phyloP scores from a whole-genome alignment of 2,329 filamentous ascomycete species.

The Calonectria henricotiae region DNA sequence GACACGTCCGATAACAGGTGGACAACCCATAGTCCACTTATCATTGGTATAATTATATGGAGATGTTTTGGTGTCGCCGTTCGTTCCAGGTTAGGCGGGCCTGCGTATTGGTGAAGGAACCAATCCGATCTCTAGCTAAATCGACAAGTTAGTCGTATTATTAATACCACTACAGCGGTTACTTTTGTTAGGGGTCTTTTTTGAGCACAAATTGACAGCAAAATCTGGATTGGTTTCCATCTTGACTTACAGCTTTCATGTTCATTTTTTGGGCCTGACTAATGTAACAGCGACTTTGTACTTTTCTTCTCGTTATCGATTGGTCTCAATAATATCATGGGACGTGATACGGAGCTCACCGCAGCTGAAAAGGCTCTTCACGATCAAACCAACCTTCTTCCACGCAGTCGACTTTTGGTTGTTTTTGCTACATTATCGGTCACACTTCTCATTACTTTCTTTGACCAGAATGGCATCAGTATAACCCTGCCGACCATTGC shows the following conservation, averaged over 20 bases:
- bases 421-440: conserved; percentile 70
- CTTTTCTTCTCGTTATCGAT: not conserved
- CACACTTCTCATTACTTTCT: conserved; percentile 71
- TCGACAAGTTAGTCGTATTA: not conserved
- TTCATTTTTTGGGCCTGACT: not conserved
- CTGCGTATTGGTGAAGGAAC: not conserved
- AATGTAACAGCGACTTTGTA: not conserved
- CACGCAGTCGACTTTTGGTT: conserved; percentile 64
- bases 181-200: not conserved
- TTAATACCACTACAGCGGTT: not conserved
- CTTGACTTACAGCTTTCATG: not conserved
- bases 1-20: not conserved
- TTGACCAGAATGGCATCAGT: conserved; percentile 72
- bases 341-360: not conserved
- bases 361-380: conserved; percentile 64
- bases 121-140: not conserved
- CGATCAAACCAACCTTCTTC: conserved; percentile 73
- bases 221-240: not conserved
- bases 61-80: not conserved
- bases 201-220: too few species aligned
- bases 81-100: not conserved
- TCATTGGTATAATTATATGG: conserved; percentile 5
- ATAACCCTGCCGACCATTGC: conserved; percentile 68
- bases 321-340: not conserved
- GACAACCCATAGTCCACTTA: not conserved